Base-by-base conservation (phyloP, 371 early-diverging fungal genomes). In the Haplosporangium sp. region DNA sequence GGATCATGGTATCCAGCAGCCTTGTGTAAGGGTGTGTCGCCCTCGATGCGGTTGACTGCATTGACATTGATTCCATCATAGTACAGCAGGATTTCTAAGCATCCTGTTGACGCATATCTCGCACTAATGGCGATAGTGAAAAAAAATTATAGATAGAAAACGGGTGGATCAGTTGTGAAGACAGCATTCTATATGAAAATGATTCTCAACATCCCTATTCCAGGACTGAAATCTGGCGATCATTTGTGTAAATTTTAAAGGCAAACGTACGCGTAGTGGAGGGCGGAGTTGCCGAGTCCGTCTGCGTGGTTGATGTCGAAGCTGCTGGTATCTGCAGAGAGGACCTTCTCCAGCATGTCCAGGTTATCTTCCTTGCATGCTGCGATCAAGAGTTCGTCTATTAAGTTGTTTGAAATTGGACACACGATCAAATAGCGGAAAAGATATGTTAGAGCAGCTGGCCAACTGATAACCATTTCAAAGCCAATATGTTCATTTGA, bases 21-120 rank as follows among this genome's bases (percentile, higher is more conserved):
- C 45, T 86, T 82, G 75, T 91, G 91, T 7, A 92, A 81, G 14
- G 92, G 90, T 10, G 92, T 90, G 50, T 91, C 83, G 42, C 84
- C 83, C 53, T 86, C 86, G 40, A 84, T 59, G 11, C 71, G 67
- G 69, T 91, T 87, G 51, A 79, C 71, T 13, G 68, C 59, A 63
- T 91, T 88, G 11, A 85, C 63, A 16, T 89, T 63, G 38, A 91
- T 85, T 11, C 80, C 85, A 9, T 80, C 82, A 7, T 76, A 73
- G 13, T 67, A 75, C 18, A 84, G 66, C 18, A 92, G 61, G 14
- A 89, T 56, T 62, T 90, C 86, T 38, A 92, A 64, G 55, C 91
- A 91, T 18, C 82, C 84, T 55, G 87, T 64, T 0, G 90, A 82
- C 9, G 86, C 91, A 66, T 81, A 83, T 55, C 84, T 74, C 36